A percentile compares a stretch with the other conserved stretches of the same genome.
These are phyloP conservation scores for Desmodesmus armatus DNA, from an alignment of 139 green algal genomes.

Conservation along the genomic window DNA sequence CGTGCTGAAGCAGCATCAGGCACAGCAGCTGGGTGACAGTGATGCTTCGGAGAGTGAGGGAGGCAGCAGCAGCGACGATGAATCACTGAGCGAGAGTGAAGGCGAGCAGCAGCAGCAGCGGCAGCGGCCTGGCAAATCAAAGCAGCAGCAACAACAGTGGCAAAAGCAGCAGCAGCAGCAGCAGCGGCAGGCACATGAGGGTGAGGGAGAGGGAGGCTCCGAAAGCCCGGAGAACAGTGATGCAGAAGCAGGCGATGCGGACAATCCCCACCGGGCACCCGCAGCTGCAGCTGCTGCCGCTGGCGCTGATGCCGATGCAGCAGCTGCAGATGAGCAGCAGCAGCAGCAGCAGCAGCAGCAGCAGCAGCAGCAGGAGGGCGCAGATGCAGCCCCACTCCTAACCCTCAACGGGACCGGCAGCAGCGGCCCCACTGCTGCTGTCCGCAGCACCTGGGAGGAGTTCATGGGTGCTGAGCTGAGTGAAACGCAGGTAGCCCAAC, in stretches of 20 bases:
- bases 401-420: no score
- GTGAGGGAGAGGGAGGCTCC: not conserved
- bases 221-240: not conserved
- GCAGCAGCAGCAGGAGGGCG: not conserved
- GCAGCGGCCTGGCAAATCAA: not conserved
- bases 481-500: conserved; percentile 7
- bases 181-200: not conserved
- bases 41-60: not conserved
- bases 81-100: not conserved
- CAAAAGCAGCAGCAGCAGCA: not conserved
- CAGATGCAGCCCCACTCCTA: no score
- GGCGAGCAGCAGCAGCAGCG: not conserved
- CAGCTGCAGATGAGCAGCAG: no score
- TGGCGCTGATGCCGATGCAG: not conserved
- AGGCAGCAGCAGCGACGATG: not conserved
- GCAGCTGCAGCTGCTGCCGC: conserved; percentile 8
- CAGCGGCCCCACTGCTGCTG: not conserved
- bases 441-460: not conserved
- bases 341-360: conserved; percentile 26
- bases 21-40: conserved; percentile 15
- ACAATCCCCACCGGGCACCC: no score
- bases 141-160: not conserved
- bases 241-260: not conserved
- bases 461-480: conserved; percentile 25
- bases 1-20: conserved; percentile 20